Percentiles rank a stretch among this genome's conserved stretches.
Evolutionary conservation across 2,329 filamentous ascomycete genomes (phyloP).

Genomic region (Remersonia thermophila): DNA sequence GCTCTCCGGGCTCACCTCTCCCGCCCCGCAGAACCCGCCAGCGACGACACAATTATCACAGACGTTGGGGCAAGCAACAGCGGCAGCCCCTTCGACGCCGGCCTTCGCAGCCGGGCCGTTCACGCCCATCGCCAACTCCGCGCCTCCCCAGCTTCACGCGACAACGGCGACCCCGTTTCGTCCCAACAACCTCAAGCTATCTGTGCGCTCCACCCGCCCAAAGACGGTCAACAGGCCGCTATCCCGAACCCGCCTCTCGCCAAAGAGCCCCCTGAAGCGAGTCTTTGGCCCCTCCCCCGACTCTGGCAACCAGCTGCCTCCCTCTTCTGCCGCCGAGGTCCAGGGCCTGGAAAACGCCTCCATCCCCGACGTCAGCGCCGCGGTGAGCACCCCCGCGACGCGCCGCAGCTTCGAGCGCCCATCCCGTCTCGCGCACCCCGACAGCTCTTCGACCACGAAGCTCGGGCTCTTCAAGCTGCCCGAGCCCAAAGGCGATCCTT

Average conservation of each 20-base stretch:
- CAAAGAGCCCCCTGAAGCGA: constrained; percentile 71
- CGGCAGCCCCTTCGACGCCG: constrained; percentile 18
- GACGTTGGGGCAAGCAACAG: not conserved
- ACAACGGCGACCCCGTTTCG: constrained; percentile 50
- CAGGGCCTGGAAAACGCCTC: constrained; percentile 32
- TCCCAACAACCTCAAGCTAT: constrained; percentile 50
- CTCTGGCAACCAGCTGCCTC: constrained; percentile 53
- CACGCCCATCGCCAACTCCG: constrained; percentile 22
- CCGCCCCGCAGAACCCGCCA: constrained; percentile 40
- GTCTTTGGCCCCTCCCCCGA: constrained; percentile 59
- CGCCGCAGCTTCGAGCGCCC: constrained; percentile 33
- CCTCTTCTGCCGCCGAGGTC: constrained; percentile 30
- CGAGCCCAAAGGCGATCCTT: no score
- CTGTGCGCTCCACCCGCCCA: constrained; percentile 49
- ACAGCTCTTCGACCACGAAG: constrained; percentile 23
- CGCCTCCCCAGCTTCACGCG: constrained; percentile 29
- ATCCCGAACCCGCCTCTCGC: constrained; percentile 56
- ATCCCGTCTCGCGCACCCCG: constrained; percentile 43
- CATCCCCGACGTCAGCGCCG: constrained; percentile 17
- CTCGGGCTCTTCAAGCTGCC: constrained; percentile 36
- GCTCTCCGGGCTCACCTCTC: constrained; percentile 35
- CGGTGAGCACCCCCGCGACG: not conserved
- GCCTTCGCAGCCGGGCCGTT: constrained; percentile 9
- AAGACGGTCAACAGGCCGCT: constrained; percentile 43
- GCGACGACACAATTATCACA: constrained; percentile 37